Base-by-base conservation (phyloP, 2,329 filamentous ascomycete species). In the Orbilia brochopaga region DNA sequence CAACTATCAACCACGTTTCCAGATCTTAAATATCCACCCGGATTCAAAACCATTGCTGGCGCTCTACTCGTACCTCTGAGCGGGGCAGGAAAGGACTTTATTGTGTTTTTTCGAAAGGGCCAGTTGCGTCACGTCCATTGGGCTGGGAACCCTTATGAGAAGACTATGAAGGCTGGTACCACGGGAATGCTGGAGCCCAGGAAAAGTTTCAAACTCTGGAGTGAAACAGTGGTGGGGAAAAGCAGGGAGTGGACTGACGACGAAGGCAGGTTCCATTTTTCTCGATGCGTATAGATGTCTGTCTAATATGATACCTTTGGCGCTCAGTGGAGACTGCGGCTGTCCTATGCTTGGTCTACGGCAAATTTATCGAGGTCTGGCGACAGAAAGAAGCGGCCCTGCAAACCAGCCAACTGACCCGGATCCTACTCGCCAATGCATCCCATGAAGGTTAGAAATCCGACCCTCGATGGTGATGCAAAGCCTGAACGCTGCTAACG, bases 301-400 rank as follows among this genome's bases (percentile, higher is more conserved):
- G 8, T 64, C 27, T 19, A n/a, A 1, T 48, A 21, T 13, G 19
- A 15, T 59, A 54, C 15, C 55, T 50, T 13, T 27, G 21, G 24
- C 40, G 53, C n/a, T n/a, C 15, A 76, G 84, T 95, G 1, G 92
- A 96, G 79, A 96, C 91, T 0, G 91, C 92, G 0, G 90, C 91
- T 0, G 90, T 96, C 0, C 82, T 96, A 1, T 96, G 91, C 77
- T 81, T 96, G 7, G 90, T 96, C 0, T 96, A 96, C 74, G 90
- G 90, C 78, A 88, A 86, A 78, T 96, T 96, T 78, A 96, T 96
- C 75, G 90, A 95, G 77, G 91, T 96, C 1, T 96, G 92, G 92
- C 84, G 91, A 63, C 90, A 96, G 78, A 96, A 96, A 75, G 92
- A 96, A 78, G 88, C 88, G 1, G 90, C 90, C 0, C 78, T 96